Base-by-base conservation (phyloP, 2,329 filamentous ascomycete species). In the Fusarium proliferatum region DNA sequence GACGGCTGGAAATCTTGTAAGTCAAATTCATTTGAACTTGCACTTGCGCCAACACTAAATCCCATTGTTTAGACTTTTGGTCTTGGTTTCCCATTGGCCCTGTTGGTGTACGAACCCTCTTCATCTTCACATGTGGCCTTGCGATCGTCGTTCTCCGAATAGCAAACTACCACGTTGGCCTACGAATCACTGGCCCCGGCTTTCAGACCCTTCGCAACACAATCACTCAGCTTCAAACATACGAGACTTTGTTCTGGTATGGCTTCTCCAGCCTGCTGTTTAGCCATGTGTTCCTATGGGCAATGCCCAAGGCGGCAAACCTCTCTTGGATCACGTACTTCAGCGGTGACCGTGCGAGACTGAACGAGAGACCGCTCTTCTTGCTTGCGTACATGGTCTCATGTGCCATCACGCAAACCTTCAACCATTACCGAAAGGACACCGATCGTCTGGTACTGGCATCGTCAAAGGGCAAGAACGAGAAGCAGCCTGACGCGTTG, bases 351-450 rank as follows among this genome's bases (percentile, higher is more conserved):
- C 89, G 95, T 41, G 88, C 92, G 26, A 88, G 90, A 59, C 84
- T 98, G 66, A 98, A 98, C 80, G 96, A 98, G 85, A 90, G 93
- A 73, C 92, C 94, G 2, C 88, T 98, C 33, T 96, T 95, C 80
- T 85, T 97, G 57, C 91, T 93, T 39, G 89, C 88, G 67, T 91
- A 93, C 77, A 89, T 96, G 73, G 79, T 91, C 6, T 81, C 91
- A 2, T 86, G 96, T 48, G 94, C 93, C 8, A 66, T 93, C 15
- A 83, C 88, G n/a, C 93, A 97, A 81, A 90, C 92, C 3, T 78
- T 88, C 16, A 79, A 88, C 38, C 95, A 98, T 80, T 85, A 97
- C 21, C 90, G 88, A 79, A 85, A 84, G 58, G 95, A 97, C 79
- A 90, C 91, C 71, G 95, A 97, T 80, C 88, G 88, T 43, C 85